Base-by-base conservation (phyloP, 2,329 filamentous ascomycete species). In the Neonectria ditissima region DNA sequence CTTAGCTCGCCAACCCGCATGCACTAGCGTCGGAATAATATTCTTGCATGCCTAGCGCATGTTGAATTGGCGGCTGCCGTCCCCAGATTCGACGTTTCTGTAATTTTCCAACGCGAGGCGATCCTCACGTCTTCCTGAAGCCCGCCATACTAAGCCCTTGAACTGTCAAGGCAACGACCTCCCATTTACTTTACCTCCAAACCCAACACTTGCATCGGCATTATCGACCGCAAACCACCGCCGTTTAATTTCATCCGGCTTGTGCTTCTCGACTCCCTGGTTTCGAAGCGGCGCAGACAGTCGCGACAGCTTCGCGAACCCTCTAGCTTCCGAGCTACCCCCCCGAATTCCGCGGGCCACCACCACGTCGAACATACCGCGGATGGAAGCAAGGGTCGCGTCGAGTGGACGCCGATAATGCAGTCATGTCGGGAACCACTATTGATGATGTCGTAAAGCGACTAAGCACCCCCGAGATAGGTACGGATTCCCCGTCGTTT, bases 401-500 rank as follows among this genome's bases (percentile, higher is more conserved):
- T 77, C 76, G 73, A 66, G 70, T 72, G 69, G 75, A 77, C 74
- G 80, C 79, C 73, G 68, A 81, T 83, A 80, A 80, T 81, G 85
- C 81, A 82, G 80, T 76, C 78, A 90, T 90, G 88, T 86, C 87
- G 80, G 82, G 81, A 66, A 84, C 81, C 72, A 84, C 82, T 71
- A 86, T 90, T 74, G 88, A 91, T 68, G 85, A 90, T 79, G 85
- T 89, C 75, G 84, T 89, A 69, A 86, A 86, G 80, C 85, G 86
- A 78, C 81, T 89, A 68, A 84, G 82, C 74, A 81, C 81, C 53
- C 78, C 83, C 62, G 87, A 89, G 68, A 83, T 82, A 75, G 87
- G 86, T 89, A 82, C 65, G 80, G 68, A 59, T 10, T 22, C 26
- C 24, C 30, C 28, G 18, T n/a, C 10, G 18, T 32, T 34, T 57